Evolutionary conservation across 306 rosid genomes (phyloP).

Genomic region (Glycine latifolia): DNA sequence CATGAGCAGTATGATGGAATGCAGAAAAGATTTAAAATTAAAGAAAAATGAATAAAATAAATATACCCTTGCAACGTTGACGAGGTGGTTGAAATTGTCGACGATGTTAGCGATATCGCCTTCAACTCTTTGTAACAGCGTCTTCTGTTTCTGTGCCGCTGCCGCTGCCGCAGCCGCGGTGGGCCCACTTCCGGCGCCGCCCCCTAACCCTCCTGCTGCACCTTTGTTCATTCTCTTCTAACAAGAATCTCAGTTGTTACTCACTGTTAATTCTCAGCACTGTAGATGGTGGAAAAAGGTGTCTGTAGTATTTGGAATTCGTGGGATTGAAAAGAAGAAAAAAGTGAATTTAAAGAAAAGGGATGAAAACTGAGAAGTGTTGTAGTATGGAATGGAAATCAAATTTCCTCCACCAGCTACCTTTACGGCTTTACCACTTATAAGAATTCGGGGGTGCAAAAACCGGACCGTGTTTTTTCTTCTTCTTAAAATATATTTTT

Average conservation of each 20-base stretch:
- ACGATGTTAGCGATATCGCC: conserved; percentile 74
- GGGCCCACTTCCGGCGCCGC: conserved; percentile 57
- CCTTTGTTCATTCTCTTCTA: conserved; percentile 59
- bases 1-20: neutral
- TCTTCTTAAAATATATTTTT: too few relatives aligned
- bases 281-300: too few relatives aligned
- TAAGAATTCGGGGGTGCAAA: too few relatives aligned
- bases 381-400: too few relatives aligned
- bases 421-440: too few relatives aligned
- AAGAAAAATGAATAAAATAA: neutral
- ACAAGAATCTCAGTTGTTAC: neutral
- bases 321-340: too few relatives aligned
- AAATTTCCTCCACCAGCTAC: too few relatives aligned
- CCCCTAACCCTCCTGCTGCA: conserved; percentile 43
- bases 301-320: too few relatives aligned
- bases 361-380: too few relatives aligned
- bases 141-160: conserved; percentile 87
- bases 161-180: conserved; percentile 58
- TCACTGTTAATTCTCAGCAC: neutral
- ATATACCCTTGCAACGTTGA: conserved; percentile 78
- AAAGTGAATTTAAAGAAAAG: too few relatives aligned
- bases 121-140: conserved; percentile 71
- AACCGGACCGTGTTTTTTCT: too few relatives aligned
- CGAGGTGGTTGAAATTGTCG: conserved; percentile 90
- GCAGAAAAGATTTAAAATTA: too few relatives aligned